Conservation (phyloP, 2,329 filamentous ascomycete genomes). For the Fusarium robinianum region DNA sequence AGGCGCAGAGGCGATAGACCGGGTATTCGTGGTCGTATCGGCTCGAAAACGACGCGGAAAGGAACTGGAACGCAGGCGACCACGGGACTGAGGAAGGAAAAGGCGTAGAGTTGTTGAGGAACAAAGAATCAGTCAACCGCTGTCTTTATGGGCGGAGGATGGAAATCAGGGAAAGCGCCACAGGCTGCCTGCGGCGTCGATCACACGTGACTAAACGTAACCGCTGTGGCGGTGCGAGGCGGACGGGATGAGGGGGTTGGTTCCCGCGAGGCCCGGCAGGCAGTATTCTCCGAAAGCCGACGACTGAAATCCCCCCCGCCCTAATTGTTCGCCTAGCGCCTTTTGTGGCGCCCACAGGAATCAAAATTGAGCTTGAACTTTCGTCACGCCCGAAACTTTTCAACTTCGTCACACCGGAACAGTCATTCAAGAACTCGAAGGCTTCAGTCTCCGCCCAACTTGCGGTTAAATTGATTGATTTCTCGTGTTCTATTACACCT, state of each 20-base stretch:
- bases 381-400: conserved; percentile 36
- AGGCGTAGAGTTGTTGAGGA: conserved; percentile 28
- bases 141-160: conserved; percentile 35
- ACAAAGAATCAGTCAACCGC: conserved; percentile 35
- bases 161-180: conserved; percentile 36
- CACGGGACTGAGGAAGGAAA: conserved; percentile 28
- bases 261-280: conserved; percentile 3
- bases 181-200: conserved; percentile 18
- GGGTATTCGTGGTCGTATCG: conserved; percentile 25
- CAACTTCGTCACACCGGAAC: conserved; percentile 40
- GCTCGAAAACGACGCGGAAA: conserved; percentile 28
- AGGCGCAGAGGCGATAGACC: conserved; percentile 33
- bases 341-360: conserved; percentile 42
- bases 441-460: conserved; percentile 97
- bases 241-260: too few relatives aligned
- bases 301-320: conserved; percentile 17
- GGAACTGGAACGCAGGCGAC: conserved; percentile 30
- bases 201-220: conserved; percentile 22
- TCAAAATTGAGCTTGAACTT: conserved; percentile 38
- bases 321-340: conserved; percentile 27
- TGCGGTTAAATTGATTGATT: conserved; percentile 99
- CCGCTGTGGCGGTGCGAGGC: conserved; percentile 36
- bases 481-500: conserved; percentile 72
- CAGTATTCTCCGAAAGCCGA: conserved; percentile 21
- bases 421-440: conserved; percentile 78